Percentiles rank a stretch among this genome's conserved stretches.
Evolutionary conservation across 352 stramenopile species (phyloP).

Genomic region (Phytophthora sojae): DNA sequence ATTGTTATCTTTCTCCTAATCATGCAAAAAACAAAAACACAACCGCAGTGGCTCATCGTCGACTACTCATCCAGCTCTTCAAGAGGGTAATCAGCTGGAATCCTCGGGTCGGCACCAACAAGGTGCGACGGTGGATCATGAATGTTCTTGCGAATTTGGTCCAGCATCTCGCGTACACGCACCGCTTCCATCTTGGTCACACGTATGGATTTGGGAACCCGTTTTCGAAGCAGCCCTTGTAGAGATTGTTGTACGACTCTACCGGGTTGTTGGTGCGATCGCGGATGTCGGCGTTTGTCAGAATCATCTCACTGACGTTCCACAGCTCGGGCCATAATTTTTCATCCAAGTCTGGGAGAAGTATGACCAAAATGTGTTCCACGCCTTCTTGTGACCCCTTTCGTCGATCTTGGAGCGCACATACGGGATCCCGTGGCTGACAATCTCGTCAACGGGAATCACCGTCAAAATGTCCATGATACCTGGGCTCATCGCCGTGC

Average conservation of each 20-base stretch:
- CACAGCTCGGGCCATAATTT: background rate
- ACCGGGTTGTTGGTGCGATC: slow-evolving; percentile 19
- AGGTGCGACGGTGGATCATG: background rate
- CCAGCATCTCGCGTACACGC: background rate
- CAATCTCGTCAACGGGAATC: background rate
- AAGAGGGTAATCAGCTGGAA: background rate
- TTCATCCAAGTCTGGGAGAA: slow-evolving; percentile 4
- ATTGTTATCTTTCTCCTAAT: too few relatives aligned
- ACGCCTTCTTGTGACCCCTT: background rate
- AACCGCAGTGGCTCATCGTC: too few relatives aligned
- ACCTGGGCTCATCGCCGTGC: background rate
- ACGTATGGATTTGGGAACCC: background rate
- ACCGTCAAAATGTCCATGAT: background rate
- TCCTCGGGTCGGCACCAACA: background rate
- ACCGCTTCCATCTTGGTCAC: background rate
- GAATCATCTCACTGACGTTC: slow-evolving; percentile 14
- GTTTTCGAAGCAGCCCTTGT: background rate
- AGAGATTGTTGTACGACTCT: slow-evolving; percentile 3
- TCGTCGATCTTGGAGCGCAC: background rate
- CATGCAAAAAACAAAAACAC: too few relatives aligned
- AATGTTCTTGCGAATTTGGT: background rate
- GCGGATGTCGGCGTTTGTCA: background rate
- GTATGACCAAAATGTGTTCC: slow-evolving; percentile 12
- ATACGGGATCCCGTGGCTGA: background rate
- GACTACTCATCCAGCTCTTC: background rate